Evolutionary conservation across 2,329 filamentous ascomycete species (phyloP).

Genomic region (Epichloe baconii): DNA sequence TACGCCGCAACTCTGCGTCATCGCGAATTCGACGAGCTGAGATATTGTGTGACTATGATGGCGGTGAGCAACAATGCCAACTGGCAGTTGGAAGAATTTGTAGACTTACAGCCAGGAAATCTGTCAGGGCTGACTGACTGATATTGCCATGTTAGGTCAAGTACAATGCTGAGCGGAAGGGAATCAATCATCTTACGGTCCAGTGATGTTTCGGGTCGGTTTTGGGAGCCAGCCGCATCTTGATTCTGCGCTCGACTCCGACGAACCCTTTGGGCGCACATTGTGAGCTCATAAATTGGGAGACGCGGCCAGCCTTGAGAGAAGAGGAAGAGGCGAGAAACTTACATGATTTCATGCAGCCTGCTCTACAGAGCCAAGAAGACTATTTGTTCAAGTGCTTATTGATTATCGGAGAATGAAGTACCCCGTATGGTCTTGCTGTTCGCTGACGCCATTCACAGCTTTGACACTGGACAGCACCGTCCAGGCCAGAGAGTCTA

Average conservation of each 20-base stretch:
- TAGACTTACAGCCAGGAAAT: conserved; percentile 36
- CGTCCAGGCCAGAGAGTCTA: too few species aligned
- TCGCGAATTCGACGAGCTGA: conserved; percentile 43
- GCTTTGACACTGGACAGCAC: background rate
- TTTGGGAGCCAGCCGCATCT: conserved; percentile 9
- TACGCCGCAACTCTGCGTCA: conserved; percentile 35
- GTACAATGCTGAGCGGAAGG: background rate
- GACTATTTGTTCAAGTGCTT: too few species aligned
- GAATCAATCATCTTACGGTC: conserved; percentile 20
- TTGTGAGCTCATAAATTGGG: background rate
- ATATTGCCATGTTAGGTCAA: conserved; percentile 5
- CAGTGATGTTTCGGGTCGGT: conserved; percentile 22
- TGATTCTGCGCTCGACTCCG: conserved; percentile 7
- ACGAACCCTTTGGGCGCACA: conserved; percentile 5
- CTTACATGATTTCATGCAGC: conserved; percentile 1
- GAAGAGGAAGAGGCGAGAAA: background rate
- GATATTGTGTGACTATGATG: conserved; percentile 53
- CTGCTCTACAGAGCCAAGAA: background rate
- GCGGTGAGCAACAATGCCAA: conserved; percentile 10
- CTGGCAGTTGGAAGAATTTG: background rate
- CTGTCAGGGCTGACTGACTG: conserved; percentile 39
- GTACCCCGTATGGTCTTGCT: too few species aligned
- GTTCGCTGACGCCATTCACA: background rate
- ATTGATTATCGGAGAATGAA: too few species aligned
- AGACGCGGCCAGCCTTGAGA: background rate